Base-by-base conservation (phyloP, 1,284 basidiomycete genomes). In the Cutaneotrichosporon sp. region DNA sequence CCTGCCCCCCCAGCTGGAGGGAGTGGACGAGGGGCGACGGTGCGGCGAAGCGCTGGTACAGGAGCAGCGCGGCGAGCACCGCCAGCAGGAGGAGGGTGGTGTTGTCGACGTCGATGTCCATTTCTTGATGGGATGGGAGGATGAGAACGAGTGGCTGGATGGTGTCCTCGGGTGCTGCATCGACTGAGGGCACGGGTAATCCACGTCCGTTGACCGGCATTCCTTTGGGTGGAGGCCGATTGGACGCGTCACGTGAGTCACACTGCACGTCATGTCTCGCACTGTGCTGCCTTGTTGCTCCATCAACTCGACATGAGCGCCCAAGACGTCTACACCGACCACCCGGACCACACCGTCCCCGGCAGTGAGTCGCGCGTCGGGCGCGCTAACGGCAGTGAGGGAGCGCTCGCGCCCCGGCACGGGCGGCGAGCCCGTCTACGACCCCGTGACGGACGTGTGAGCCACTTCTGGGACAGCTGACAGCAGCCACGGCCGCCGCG, bases 401-500 rank as follows among this genome's bases (percentile, higher is more conserved):
- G 50, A 66, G 55, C 62, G 72, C 18, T 67, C 70, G 24, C 59
- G 69, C 42, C 76, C 76, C 14, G 76, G 77, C 5, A 34, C 64
- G 49, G 76, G 72, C 3, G 60, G 68, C 8, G 77, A 79, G 58
- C 49, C 67, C 50, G 61, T 67, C 2, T 76, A 77, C 58, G 73
- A 73, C 20, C 68, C 69, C 25, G 66, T 72, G 4, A 24, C 55
- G 13, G 76, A 78, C 60, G 57, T 66, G 59, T 61, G 51, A 43
- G 52, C 27, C 70, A 6, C 45, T 11, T 25, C 45, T 22, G 16
- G 4, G 5, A 3, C 22, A 3, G 43, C 53, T 56, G 31, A 59
- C 31, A 29, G 8, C 33, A 58, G 58, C 58, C 89, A 89, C 22
- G 79, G 82, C 60, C 81, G 83, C 6, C 85, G 87, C 4, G 83